Base-by-base conservation (phyloP, 2,329 filamentous ascomycete genomes). In the Didymella pomorum region DNA sequence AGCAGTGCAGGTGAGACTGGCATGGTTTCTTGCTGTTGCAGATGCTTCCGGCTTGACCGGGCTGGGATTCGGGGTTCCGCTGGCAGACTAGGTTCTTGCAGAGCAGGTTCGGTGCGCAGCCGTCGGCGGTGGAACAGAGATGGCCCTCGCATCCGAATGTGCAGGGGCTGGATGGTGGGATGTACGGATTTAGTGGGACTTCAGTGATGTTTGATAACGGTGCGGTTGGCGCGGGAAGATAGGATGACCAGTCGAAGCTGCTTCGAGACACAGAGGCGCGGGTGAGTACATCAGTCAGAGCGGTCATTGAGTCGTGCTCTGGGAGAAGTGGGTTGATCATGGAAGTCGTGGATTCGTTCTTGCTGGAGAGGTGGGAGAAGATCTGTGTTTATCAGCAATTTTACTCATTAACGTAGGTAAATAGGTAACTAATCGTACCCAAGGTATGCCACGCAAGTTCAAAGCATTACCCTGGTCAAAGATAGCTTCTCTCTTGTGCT, bases 381-480 rank as follows among this genome's bases (percentile, higher is more conserved):
- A 75, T 54, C 72, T 74, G 18, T n/a, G 8, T n/a, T 12, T 18
- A 23, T 44, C n/a, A 49, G 45, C 29, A 4, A 21, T 25, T 23
- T n/a, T n/a, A n/a, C 6, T 10, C 21, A n/a, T 26, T 14, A 26
- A 23, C 14, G 5, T 25, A 23, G 23, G 41, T 16, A 23, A n/a
- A 16, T 4, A 20, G 37, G n/a, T 12, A 25, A 10, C 16, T 6
- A 6, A 12, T 7, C 20, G 59, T 66, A 76, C 72, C 74, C 74
- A 76, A 20, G 74, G 74, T 26, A 76, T 75, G 2, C 74, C 74
- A 18, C 74, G 65, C n/a, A 66, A 60, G 45, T 76, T 76, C 45
- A 76, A 55, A 9, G 72, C 73, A 47, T 71, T 73, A 3, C 71
- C 74, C 58, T 76, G 73, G 48, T 76, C 74, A 48, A 71, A 75